Evolutionary conservation across 768 basidiomycete species (phyloP).

Genomic region (Panaeolus papilionaceus): DNA sequence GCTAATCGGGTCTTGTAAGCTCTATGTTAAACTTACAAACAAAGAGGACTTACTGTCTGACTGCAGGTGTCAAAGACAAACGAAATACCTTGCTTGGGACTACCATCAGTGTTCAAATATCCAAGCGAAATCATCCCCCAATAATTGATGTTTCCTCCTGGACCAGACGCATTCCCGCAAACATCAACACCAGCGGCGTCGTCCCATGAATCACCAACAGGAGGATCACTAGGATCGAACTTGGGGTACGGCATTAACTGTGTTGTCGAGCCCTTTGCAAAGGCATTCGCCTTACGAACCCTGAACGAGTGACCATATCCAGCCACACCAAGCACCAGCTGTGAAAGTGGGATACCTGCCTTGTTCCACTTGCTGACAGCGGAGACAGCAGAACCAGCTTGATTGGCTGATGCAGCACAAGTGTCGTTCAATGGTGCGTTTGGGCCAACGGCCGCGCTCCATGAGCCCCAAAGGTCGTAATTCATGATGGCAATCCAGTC

Average conservation of each 20-base stretch:
- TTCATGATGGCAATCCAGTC: conserved; percentile 65
- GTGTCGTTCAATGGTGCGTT: conserved; percentile 88
- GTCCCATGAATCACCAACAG: conserved; percentile 71
- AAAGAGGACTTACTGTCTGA: conserved; percentile 61
- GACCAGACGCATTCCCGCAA: conserved; percentile 58
- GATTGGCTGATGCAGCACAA: conserved; percentile 65
- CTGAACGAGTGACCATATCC: conserved; percentile 83
- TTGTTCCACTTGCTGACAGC: conserved; percentile 75
- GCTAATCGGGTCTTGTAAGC: conserved; percentile 31
- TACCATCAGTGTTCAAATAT: conserved; percentile 57
- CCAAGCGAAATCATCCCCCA: conserved; percentile 67
- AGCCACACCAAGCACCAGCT: conserved; percentile 83
- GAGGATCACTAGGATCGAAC: conserved; percentile 56
- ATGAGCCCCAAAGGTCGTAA: conserved; percentile 73
- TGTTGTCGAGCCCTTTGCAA: conserved; percentile 42
- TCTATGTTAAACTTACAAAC: background rate
- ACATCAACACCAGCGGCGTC: conserved; percentile 54
- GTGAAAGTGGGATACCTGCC: conserved; percentile 74
- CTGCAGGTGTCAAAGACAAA: conserved; percentile 70
- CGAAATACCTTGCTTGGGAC: conserved; percentile 52
- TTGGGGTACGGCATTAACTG: conserved; percentile 54
- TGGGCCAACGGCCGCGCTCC: conserved; percentile 74
- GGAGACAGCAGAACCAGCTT: conserved; percentile 76
- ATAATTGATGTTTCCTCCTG: conserved; percentile 66
- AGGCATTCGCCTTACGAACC: conserved; percentile 53